phyloP scores from a whole-genome alignment of 768 basidiomycete species.

The Strobilomyces echinocephalus region DNA sequence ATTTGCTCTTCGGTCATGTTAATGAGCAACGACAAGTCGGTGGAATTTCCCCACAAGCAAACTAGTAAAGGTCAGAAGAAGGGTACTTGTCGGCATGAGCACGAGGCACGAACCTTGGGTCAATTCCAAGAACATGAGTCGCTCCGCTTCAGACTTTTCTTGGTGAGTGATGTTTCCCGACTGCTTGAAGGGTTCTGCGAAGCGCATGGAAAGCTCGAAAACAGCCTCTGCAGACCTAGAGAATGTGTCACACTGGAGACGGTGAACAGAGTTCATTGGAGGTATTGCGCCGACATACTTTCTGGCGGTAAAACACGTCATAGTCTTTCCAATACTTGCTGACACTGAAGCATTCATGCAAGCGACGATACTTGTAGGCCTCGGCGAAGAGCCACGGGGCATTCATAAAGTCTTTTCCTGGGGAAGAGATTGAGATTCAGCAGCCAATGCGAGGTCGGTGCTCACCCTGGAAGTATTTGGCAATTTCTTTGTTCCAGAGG shows the following conservation, averaged over 20 bases:
- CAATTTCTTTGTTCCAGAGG: slow-evolving; percentile 96
- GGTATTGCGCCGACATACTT: slow-evolving; percentile 39
- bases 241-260: slow-evolving; percentile 82
- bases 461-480: slow-evolving; percentile 85
- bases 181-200: slow-evolving; percentile 77
- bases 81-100: not conserved
- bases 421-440: not conserved
- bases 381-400: slow-evolving; percentile 97
- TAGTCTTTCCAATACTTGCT: slow-evolving; percentile 88
- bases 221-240: slow-evolving; percentile 88
- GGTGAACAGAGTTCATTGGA: slow-evolving; percentile 4
- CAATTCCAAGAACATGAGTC: slow-evolving; percentile 85
- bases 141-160: slow-evolving; percentile 63
- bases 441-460: slow-evolving; percentile 2
- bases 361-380: slow-evolving; percentile 87
- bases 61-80: slow-evolving; percentile 41
- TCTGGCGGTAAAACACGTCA: slow-evolving; percentile 94
- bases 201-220: slow-evolving; percentile 89
- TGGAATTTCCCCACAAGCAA: slow-evolving; percentile 96
- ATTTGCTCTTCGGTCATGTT: slow-evolving; percentile 99
- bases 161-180: slow-evolving; percentile 46
- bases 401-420: slow-evolving; percentile 90
- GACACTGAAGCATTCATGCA: slow-evolving; percentile 90
- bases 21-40: slow-evolving; percentile 89
- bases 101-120: slow-evolving; percentile 63